Percentiles rank a stretch among this genome's conserved stretches.
phyloP scores from a whole-genome alignment of 2,329 filamentous ascomycete genomes.

The Coniochaeta hoffmannii region DNA sequence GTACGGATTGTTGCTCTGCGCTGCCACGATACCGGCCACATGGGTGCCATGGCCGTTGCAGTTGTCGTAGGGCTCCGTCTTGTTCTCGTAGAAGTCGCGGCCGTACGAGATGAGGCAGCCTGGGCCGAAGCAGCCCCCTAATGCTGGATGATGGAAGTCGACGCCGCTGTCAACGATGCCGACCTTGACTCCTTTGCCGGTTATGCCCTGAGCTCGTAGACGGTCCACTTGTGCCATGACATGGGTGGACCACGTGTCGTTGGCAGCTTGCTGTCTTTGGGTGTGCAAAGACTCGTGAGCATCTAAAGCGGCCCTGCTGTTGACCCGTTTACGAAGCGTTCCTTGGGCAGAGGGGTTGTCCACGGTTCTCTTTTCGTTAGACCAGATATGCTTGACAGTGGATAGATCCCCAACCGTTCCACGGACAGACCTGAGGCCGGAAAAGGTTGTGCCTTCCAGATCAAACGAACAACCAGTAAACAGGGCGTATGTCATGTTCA shows the following conservation, averaged over 20 bases:
- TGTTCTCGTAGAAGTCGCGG: slow-evolving; percentile 38
- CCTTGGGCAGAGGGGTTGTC: neutral
- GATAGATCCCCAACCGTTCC: neutral
- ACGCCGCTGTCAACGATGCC: slow-evolving; percentile 32
- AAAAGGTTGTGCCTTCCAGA: slow-evolving; percentile 2
- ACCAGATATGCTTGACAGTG: slow-evolving; percentile 21
- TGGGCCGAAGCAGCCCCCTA: slow-evolving; percentile 44
- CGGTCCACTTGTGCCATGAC: slow-evolving; percentile 28
- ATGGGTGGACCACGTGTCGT: slow-evolving; percentile 15
- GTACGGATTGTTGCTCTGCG: slow-evolving; percentile 25
- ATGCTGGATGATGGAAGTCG: slow-evolving; percentile 42
- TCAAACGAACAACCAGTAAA: slow-evolving; percentile 9
- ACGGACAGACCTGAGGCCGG: neutral
- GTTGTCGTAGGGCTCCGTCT: slow-evolving; percentile 29
- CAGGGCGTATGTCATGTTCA: slow-evolving; percentile 8
- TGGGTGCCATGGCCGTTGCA: slow-evolving; percentile 36
- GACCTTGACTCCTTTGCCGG: slow-evolving; percentile 34
- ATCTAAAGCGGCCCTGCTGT: neutral
- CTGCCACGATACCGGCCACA: slow-evolving; percentile 37
- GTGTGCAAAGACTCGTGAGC: neutral
- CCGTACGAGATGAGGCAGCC: slow-evolving; percentile 40
- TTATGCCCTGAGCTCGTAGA: slow-evolving; percentile 34
- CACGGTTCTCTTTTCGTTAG: slow-evolving; percentile 4
- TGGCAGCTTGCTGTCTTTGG: slow-evolving; percentile 3
- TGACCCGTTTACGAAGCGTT: neutral